Evolutionary conservation across 2,329 filamentous ascomycete genomes (phyloP).

Genomic region (Onygenales sp.): DNA sequence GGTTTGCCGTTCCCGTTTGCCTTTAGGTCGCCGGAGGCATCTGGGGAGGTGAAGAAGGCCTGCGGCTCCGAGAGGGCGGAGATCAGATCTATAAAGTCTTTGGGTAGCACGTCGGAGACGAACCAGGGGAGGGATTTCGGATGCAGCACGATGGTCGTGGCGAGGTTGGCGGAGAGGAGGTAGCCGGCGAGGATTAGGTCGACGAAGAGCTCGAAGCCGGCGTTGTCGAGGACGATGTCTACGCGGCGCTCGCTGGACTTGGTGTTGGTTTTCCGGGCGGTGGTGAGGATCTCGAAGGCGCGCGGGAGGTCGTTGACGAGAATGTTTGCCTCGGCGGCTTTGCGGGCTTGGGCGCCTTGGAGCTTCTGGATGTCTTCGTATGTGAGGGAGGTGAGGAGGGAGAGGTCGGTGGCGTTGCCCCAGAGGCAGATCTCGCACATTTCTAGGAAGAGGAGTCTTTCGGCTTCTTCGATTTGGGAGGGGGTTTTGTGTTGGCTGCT

Average conservation of each 20-base stretch:
- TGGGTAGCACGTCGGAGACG: conserved; percentile 85
- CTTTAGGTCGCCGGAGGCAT: conserved; percentile 45
- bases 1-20: conserved; percentile 46
- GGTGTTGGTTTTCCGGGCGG: conserved; percentile 54
- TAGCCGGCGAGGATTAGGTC: conserved; percentile 89
- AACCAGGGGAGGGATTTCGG: conserved; percentile 98
- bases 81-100: conserved; percentile 75
- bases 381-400: conserved; percentile 76
- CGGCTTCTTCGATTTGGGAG: conserved; percentile 53
- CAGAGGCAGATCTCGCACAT: conserved; percentile 96
- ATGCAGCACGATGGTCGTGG: conserved; percentile 78
- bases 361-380: conserved; percentile 97
- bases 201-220: conserved; percentile 94
- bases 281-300: conserved; percentile 60
- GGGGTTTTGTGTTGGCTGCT: conserved; percentile 25
- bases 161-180: conserved; percentile 71
- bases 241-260: conserved; percentile 58
- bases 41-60: conserved; percentile 68
- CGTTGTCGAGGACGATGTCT: conserved; percentile 94
- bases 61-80: conserved; percentile 68
- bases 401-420: conserved; percentile 94
- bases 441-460: conserved; percentile 73
- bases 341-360: conserved; percentile 79
- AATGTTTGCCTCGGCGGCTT: conserved; percentile 83
- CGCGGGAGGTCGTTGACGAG: conserved; percentile 71